Evolutionary conservation across 768 basidiomycete genomes (phyloP).

Genomic region (Hemileccinum impolitum): DNA sequence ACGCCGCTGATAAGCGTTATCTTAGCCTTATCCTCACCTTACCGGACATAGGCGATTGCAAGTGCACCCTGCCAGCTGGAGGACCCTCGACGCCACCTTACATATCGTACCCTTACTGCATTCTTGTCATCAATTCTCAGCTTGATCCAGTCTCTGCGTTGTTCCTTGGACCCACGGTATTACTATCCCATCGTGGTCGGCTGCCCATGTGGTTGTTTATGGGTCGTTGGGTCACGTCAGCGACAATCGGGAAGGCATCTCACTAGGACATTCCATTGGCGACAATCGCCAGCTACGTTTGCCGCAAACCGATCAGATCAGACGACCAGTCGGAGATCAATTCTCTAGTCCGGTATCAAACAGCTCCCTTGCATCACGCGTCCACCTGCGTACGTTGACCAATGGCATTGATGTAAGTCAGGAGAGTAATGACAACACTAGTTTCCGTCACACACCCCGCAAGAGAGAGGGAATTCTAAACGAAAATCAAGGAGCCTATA

Average conservation of each 20-base stretch:
- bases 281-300: background rate
- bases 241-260: background rate
- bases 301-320: slow-evolving; percentile 3
- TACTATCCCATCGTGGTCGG: background rate
- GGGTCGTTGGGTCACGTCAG: slow-evolving; percentile 5
- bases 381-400: background rate
- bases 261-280: background rate
- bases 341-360: background rate
- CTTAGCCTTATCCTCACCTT: slow-evolving; percentile 6
- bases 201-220: slow-evolving; percentile 5
- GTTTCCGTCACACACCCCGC: slow-evolving; percentile 2
- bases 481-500: slow-evolving; percentile 15
- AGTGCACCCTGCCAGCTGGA: slow-evolving; percentile 7
- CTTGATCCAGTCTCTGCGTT: background rate
- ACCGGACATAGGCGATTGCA: background rate
- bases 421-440: slow-evolving; percentile 2
- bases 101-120: slow-evolving; percentile 3
- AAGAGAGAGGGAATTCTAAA: background rate
- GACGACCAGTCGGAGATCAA: slow-evolving; percentile 4
- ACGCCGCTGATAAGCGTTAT: slow-evolving; percentile 14
- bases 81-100: slow-evolving; percentile 16
- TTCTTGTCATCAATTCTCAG: slow-evolving; percentile 4
- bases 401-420: slow-evolving; percentile 13
- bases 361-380: background rate
- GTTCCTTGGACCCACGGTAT: slow-evolving; percentile 19